Conservation (phyloP, 1,284 basidiomycete genomes). For the Volvariella surrecta region DNA sequence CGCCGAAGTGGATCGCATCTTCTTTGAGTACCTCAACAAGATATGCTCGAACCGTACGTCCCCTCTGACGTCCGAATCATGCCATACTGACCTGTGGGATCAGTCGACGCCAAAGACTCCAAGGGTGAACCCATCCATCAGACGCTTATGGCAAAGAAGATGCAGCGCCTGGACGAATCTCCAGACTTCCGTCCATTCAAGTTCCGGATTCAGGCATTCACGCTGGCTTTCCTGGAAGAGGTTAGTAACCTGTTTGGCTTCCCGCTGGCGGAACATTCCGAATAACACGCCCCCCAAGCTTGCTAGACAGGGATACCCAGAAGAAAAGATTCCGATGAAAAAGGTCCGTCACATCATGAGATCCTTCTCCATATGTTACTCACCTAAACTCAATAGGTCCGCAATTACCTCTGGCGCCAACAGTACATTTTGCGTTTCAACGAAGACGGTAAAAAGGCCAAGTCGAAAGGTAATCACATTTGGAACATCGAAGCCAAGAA, state of each 20-base stretch:
- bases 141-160: slow-evolving; percentile 97
- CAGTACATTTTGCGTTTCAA: slow-evolving; percentile 96
- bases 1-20: slow-evolving; percentile 80
- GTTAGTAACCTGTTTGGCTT: slow-evolving; percentile 26
- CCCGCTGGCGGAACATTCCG: slow-evolving; percentile 1
- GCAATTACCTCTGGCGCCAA: slow-evolving; percentile 93
- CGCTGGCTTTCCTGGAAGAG: slow-evolving; percentile 93
- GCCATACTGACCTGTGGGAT: slow-evolving; percentile 8
- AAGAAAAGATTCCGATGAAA: slow-evolving; percentile 85
- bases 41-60: slow-evolving; percentile 87
- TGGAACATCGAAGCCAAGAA: slow-evolving; percentile 99
- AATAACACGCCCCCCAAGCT: slow-evolving; percentile 36
- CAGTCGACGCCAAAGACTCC: slow-evolving; percentile 87
- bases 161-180: slow-evolving; percentile 93
- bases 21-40: slow-evolving; percentile 83
- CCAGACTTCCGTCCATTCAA: slow-evolving; percentile 98
- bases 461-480: slow-evolving; percentile 99
- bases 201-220: slow-evolving; percentile 98
- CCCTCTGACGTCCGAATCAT: background rate
- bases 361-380: slow-evolving; percentile 14
- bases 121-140: slow-evolving; percentile 98
- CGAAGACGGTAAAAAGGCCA: slow-evolving; percentile 98
- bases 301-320: slow-evolving; percentile 70
- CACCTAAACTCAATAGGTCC: slow-evolving; percentile 53
- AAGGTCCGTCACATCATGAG: slow-evolving; percentile 43